Percentiles rank a stretch among this genome's conserved stretches.
These are phyloP conservation scores for Teunomyces barrocoloradensis DNA, from an alignment of 805 yeast genomes.

Conservation along the genomic window DNA sequence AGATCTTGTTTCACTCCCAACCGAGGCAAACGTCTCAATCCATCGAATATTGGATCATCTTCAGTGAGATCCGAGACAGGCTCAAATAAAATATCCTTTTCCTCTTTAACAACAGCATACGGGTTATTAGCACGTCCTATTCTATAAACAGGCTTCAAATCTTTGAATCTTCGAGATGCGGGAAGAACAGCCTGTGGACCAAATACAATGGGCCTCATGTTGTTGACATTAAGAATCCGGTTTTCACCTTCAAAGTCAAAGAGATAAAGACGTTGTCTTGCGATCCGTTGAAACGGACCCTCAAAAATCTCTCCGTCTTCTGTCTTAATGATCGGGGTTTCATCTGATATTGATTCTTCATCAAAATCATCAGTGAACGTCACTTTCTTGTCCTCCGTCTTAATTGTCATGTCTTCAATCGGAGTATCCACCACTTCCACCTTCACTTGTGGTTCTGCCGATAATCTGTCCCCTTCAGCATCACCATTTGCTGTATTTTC, in stretches of 20 bases:
- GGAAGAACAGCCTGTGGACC: constrained; percentile 59
- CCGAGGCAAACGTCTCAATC: constrained; percentile 50
- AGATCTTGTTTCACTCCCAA: constrained; percentile 56
- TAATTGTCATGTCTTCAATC: background rate
- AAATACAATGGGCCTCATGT: constrained; percentile 43
- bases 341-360: background rate
- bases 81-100: constrained; percentile 31
- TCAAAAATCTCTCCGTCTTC: constrained; percentile 34
- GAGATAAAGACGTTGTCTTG: constrained; percentile 53
- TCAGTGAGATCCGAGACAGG: constrained; percentile 34
- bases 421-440: background rate
- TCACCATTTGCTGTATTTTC: background rate
- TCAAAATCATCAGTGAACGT: background rate
- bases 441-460: background rate
- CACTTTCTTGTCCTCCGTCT: background rate
- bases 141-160: constrained; percentile 50
- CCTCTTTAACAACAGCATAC: constrained; percentile 31
- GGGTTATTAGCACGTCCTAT: constrained; percentile 40
- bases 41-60: constrained; percentile 40
- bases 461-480: background rate
- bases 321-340: background rate
- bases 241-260: constrained; percentile 45
- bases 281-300: constrained; percentile 68
- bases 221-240: constrained; percentile 13
- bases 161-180: constrained; percentile 51